These are phyloP conservation scores for Fusarium pseudocircinatum DNA, from an alignment of 2,329 filamentous ascomycete genomes.

Conservation along the genomic window DNA sequence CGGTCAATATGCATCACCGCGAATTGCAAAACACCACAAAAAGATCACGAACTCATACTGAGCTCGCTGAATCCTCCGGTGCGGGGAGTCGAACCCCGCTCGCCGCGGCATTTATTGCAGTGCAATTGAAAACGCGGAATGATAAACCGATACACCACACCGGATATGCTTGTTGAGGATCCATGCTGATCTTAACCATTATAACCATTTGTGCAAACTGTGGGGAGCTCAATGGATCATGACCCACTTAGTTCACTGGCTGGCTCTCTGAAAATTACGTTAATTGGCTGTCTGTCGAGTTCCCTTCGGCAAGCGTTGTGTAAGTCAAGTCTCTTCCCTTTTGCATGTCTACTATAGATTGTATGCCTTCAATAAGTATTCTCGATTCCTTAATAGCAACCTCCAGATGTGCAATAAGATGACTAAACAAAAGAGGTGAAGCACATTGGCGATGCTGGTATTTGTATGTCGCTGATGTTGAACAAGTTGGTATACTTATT, in stretches of 20 bases:
- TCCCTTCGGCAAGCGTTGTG: background rate
- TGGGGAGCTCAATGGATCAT: background rate
- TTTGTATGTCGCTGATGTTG: background rate
- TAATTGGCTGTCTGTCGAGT: background rate
- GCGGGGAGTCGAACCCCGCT: constrained; percentile 37
- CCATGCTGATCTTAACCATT: fast-evolving
- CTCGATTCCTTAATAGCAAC: background rate
- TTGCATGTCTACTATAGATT: background rate
- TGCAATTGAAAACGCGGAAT: constrained; percentile 36
- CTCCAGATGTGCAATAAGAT: background rate
- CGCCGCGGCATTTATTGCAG: constrained; percentile 21
- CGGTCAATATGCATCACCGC: background rate
- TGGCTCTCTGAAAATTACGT: background rate
- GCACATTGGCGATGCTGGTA: background rate
- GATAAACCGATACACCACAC: constrained; percentile 38
- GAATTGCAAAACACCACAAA: background rate
- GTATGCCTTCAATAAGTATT: background rate
- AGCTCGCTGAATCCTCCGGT: constrained; percentile 6
- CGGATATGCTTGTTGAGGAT: constrained; percentile 15
- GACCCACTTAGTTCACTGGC: background rate
- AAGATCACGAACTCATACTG: background rate
- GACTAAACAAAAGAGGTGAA: background rate
- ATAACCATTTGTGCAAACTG: background rate
- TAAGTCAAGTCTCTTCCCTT: background rate
- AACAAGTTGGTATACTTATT: background rate